phyloP scores from a whole-genome alignment of 225 moss, liverwort and hornwort species.

The Sphagnum contortum region DNA sequence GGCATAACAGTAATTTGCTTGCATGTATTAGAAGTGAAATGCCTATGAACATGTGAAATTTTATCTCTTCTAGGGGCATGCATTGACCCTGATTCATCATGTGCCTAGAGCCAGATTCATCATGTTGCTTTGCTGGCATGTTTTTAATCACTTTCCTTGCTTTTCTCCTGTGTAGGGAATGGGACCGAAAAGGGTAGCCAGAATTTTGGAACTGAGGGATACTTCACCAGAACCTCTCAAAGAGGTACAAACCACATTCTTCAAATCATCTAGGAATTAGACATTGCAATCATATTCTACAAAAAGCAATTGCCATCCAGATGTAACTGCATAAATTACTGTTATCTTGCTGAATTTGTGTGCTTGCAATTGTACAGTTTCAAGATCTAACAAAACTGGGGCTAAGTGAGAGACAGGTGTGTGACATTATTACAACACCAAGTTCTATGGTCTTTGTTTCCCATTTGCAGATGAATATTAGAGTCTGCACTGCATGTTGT shows the following conservation, averaged over 20 bases:
- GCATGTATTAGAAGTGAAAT: background rate
- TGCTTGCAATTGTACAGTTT: slow-evolving; percentile 7
- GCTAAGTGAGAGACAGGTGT: slow-evolving; percentile 23
- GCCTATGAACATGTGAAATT: too few species aligned
- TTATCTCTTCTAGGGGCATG: too few species aligned
- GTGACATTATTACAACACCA: too few species aligned
- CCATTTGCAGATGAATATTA: background rate
- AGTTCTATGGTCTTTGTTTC: too few species aligned
- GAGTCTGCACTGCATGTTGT: background rate
- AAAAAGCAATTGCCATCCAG: background rate
- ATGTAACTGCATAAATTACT: too few species aligned
- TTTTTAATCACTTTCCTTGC: background rate
- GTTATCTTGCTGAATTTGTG: background rate
- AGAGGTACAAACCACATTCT: slow-evolving; percentile 4
- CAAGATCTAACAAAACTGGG: slow-evolving; percentile 22
- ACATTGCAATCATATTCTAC: too few species aligned
- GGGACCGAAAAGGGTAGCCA: slow-evolving; percentile 15
- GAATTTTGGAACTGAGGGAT: slow-evolving; percentile 18
- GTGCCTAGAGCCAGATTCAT: background rate
- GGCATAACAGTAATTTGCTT: background rate
- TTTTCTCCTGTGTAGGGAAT: slow-evolving; percentile 13
- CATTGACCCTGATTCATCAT: too few species aligned
- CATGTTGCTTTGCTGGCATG: background rate
- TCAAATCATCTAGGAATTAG: background rate
- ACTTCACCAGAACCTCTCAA: slow-evolving; percentile 16